Conservation (phyloP, 2,329 filamentous ascomycete genomes). For the Colletotrichum graminicola region DNA sequence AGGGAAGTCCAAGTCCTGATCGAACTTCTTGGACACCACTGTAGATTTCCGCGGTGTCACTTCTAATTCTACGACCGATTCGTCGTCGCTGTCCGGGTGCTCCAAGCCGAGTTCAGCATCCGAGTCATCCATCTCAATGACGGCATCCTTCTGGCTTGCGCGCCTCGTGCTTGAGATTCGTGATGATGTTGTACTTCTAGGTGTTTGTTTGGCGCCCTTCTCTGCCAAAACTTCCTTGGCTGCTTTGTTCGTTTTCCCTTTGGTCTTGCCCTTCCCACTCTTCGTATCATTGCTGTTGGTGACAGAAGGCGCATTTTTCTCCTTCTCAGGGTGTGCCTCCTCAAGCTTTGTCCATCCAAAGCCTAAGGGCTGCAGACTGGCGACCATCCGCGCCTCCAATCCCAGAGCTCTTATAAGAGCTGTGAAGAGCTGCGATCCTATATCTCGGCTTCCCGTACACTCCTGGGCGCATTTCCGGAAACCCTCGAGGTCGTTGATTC, state of each 20-base stretch:
- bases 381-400: constrained; percentile 85
- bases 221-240: constrained; percentile 33
- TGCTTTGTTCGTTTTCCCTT: constrained; percentile 43
- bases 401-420: constrained; percentile 84
- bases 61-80: constrained; percentile 69
- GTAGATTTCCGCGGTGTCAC: constrained; percentile 55
- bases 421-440: constrained; percentile 91
- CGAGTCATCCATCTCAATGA: constrained; percentile 26
- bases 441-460: constrained; percentile 85
- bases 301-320: constrained; percentile 25
- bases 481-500: constrained; percentile 72
- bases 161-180: constrained; percentile 13
- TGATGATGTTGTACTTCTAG: constrained; percentile 20
- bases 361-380: constrained; percentile 86
- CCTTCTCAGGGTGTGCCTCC: constrained; percentile 72
- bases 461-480: constrained; percentile 77
- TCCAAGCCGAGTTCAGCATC: constrained; percentile 45
- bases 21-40: constrained; percentile 65
- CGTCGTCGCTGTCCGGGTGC: constrained; percentile 68
- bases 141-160: constrained; percentile 16
- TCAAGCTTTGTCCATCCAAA: constrained; percentile 93
- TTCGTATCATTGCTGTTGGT: constrained; percentile 35
- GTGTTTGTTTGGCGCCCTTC: constrained; percentile 15
- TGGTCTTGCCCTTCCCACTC: constrained; percentile 36
- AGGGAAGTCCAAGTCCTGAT: constrained; percentile 83